Base-by-base conservation (phyloP, 768 basidiomycete species). In the Hebeloma cylindrosporum region DNA sequence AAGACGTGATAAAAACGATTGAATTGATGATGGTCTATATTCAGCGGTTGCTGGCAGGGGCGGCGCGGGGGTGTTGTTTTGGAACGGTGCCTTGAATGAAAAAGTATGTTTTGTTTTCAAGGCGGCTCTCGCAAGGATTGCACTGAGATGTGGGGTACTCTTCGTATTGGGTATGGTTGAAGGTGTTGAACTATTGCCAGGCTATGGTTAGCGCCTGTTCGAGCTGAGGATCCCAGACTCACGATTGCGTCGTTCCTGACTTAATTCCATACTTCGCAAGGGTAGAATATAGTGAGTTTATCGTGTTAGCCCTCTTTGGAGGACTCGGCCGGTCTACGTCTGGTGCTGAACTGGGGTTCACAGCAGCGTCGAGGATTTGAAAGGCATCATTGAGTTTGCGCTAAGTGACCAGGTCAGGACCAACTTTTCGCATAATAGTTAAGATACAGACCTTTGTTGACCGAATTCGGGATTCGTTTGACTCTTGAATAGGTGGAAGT, bases 351-450 rank as follows among this genome's bases (percentile, higher is more conserved):
- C 60, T 54, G 1, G 74, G 56, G 11, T 67, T 65, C 14, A 87
- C 77, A 8, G 82, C 85, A 38, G 70, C 75, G 58, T 92, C 89
- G 40, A 92, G 61, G 30, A 67, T 73, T 40, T 83, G 79, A 47
- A 92, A 78, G 22, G 86, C 90, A 64, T 91, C 88, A 47, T 88
- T 83, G 36, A 91, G 77, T 66, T 91, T 92, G 37, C 89, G 77
- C 85, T n/a, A n/a, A n/a, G n/a, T 91, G 47, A 18, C 37, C 13
- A 20, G 27, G 17, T 13, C 8, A n/a, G 49, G 17, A 46, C 28
- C n/a, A 48, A 29, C 16, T 17, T 14, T 26, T 22, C 10, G 7
- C 1, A 29, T 31, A 30, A 14, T 6, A 30, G 25, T 20, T n/a
- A 32, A 13, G 14, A 23, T 64, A 63, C 60, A 26, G 22, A 76